phyloP scores from a whole-genome alignment of 768 basidiomycete genomes.

The Mrakia gelida region DNA sequence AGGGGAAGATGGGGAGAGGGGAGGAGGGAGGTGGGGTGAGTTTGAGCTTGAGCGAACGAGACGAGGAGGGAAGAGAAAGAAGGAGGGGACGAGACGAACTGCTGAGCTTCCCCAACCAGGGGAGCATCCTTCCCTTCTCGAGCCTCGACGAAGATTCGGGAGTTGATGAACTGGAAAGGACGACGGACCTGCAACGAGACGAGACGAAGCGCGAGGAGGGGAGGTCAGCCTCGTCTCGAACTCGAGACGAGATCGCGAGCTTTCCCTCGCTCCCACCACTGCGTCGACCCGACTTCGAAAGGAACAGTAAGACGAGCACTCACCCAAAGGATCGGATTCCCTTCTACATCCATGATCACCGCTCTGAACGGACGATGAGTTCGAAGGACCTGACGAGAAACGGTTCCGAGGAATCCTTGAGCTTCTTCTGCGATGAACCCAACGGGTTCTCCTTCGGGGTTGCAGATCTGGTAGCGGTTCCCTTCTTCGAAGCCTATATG shows the following conservation, averaged over 20 bases:
- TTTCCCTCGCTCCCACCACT: background rate
- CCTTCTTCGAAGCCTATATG: conserved; percentile 22
- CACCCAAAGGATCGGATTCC: conserved; percentile 30
- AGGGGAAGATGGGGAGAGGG: background rate
- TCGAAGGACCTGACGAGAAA: conserved; percentile 20
- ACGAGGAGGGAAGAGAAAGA: background rate
- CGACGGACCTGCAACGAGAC: conserved; percentile 10
- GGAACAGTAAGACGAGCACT: no score
- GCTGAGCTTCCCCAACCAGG: conserved; percentile 30
- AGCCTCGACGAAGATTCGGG: conserved; percentile 22
- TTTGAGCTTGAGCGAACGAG: background rate
- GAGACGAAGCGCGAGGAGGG: background rate
- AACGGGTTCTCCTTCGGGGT: conserved; percentile 18
- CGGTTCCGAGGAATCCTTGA: conserved; percentile 13
- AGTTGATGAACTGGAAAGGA: conserved; percentile 30
- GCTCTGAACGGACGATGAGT: conserved; percentile 28
- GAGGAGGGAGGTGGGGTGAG: background rate
- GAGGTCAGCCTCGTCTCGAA: background rate
- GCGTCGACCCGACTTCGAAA: no score
- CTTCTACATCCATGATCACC: conserved; percentile 20
- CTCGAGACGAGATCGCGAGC: no score
- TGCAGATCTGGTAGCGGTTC: conserved; percentile 25
- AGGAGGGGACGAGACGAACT: background rate
- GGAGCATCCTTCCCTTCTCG: conserved; percentile 20
- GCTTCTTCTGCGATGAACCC: conserved; percentile 29